Evolutionary conservation across 257 asterid genomes (phyloP).

Genomic region (Sherardia arvensis): DNA sequence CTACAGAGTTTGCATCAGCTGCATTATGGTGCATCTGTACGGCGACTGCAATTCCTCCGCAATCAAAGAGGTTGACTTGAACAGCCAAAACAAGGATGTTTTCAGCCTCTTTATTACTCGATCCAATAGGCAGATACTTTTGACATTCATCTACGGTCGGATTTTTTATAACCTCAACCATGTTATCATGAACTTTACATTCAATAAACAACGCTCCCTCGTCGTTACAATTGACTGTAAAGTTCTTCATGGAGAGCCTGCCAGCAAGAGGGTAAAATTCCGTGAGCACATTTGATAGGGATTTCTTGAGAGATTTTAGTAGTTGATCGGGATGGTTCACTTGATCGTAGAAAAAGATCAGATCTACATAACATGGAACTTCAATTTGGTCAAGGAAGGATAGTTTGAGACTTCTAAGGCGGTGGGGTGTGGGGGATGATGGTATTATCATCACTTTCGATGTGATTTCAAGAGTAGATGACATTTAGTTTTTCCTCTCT

Average conservation of each 20-base stretch:
- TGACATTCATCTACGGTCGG: not conserved
- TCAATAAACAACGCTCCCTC: not conserved
- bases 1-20: constrained; percentile 27
- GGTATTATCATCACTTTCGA: not conserved
- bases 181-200: not conserved
- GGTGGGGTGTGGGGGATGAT: not conserved
- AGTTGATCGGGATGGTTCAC: not conserved
- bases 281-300: not conserved
- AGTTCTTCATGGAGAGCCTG: not conserved
- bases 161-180: not conserved
- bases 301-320: not conserved
- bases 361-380: too few relatives aligned
- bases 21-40: not conserved
- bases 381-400: not conserved
- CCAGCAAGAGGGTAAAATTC: not conserved
- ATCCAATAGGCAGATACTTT: not conserved
- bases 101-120: not conserved
- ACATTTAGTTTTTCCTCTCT: too few relatives aligned
- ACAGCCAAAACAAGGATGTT: not conserved
- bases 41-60: not conserved
- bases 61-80: not conserved
- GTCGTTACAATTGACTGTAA: not conserved
- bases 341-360: not conserved
- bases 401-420: not conserved
- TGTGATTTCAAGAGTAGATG: too few relatives aligned